Base-by-base conservation (phyloP, 225 moss, liverwort and hornwort genomes). In the Marchantia polymorpha region DNA sequence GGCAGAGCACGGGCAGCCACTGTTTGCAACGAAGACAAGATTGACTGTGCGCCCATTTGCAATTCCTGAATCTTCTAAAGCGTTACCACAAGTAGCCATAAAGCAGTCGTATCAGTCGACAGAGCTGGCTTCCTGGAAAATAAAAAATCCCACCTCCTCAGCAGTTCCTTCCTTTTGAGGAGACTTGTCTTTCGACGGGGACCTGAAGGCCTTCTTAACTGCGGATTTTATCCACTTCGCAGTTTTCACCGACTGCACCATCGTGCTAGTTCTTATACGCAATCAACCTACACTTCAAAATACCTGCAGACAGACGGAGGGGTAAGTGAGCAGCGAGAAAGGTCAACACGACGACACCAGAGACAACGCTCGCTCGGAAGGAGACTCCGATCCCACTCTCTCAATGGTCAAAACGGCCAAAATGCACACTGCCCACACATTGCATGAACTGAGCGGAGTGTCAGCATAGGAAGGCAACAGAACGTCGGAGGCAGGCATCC, bases 211-310 rank as follows among this genome's bases (percentile, higher is more conserved):
- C 25, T 84, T 87, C 72, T 84, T 87, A 64, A 84, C 82, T 39
- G 82, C 84, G 50, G 77, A 82, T 59, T 73, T 73, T 68, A 86
- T 64, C 82, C 83, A 82, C 71, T 84, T 82, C 54, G 25, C 84
- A 61, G 87, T 73, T 51, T 83, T 87, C 39, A 84, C 82, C 15
- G 87, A 84, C 39, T 87, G 87, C 73, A 87, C 87, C 87, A 87
- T 86, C 61, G 70, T 83, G 72, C 82, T 80, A 60, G 14, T 25
- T 53, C 60, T 61, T 10, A 16, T 52, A 58, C 16, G 20, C 47
- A 23, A 48, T n/a, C 17, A 12, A 52, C 25, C 39, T 7, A 68
- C 29, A 23, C 67, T 68, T 22, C 59, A 79, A 71, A 48, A 52
- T 39, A 13, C 81, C 85, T 85, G 80, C 78, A 85, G 52, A 25